These are phyloP conservation scores for Pythium dissimile DNA, from an alignment of 352 stramenopile species.

Conservation along the genomic window DNA sequence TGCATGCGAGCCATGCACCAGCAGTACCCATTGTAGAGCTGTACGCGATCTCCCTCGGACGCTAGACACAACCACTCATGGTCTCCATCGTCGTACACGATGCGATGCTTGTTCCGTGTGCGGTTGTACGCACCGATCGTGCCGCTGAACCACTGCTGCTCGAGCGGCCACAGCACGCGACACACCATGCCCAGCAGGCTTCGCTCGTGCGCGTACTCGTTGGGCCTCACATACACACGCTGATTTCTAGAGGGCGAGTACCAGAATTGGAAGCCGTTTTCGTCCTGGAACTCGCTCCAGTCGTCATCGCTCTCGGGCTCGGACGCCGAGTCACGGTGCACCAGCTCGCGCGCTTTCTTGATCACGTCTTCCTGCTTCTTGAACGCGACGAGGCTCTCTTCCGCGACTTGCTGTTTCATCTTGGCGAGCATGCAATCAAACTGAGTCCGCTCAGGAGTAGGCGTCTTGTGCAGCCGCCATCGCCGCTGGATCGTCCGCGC, in stretches of 20 bases:
- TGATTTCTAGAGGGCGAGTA: conserved; percentile 73
- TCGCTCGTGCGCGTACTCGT: conserved; percentile 50
- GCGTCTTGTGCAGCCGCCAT: conserved; percentile 44
- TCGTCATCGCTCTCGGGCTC: conserved; percentile 74
- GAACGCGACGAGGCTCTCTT: conserved; percentile 41
- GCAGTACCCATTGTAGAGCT: conserved; percentile 65
- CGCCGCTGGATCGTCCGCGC: conserved; percentile 49
- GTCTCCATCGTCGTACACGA: conserved; percentile 76
- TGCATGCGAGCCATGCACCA: conserved; percentile 76
- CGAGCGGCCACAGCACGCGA: conserved; percentile 68
- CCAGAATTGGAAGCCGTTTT: conserved; percentile 66
- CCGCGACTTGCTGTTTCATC: conserved; percentile 43
- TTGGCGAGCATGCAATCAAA: conserved; percentile 47
- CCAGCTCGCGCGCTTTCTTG: conserved; percentile 37
- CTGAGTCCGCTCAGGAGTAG: conserved; percentile 35
- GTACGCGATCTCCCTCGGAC: conserved; percentile 37
- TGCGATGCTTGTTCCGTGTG: conserved; percentile 58
- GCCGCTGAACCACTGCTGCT: conserved; percentile 75
- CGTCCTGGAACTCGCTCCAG: conserved; percentile 68
- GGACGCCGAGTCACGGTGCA: conserved; percentile 68
- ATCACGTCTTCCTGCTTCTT: conserved; percentile 47
- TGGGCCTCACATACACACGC: conserved; percentile 61
- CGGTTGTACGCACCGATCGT: conserved; percentile 49
- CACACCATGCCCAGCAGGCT: conserved; percentile 56
- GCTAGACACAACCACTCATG: conserved; percentile 67